These are phyloP conservation scores for Begonia peltatifolia DNA, from an alignment of 306 rosid species.

Conservation along the genomic window DNA sequence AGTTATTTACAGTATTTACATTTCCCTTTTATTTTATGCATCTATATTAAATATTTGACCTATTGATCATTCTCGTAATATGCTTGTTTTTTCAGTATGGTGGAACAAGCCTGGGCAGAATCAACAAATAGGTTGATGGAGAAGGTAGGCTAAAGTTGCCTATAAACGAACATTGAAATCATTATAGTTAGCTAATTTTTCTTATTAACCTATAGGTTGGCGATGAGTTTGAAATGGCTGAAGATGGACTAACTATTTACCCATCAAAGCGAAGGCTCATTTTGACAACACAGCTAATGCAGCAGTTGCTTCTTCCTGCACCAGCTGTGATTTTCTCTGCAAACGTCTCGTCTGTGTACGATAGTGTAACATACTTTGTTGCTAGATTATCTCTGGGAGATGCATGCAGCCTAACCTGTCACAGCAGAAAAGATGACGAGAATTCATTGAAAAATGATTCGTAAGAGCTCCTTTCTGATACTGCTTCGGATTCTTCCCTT, in stretches of 20 bases:
- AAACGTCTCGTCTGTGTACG: constrained; percentile 23
- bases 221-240: constrained; percentile 22
- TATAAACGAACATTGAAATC: background rate
- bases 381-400: constrained; percentile 28
- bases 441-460: constrained; percentile 7
- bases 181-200: constrained; percentile 1
- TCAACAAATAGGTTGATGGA: constrained; percentile 26
- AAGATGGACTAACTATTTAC: constrained; percentile 14
- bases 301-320: constrained; percentile 34
- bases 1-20: no score
- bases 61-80: background rate
- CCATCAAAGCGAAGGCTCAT: constrained; percentile 37
- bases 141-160: constrained; percentile 17
- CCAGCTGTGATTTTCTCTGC: constrained; percentile 26
- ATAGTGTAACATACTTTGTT: constrained; percentile 22
- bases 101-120: constrained; percentile 36
- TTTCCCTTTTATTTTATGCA: no score
- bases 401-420: constrained; percentile 32
- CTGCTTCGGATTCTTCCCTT: no score
- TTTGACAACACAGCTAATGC: constrained; percentile 30
- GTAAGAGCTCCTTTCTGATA: constrained; percentile 19
- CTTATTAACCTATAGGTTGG: constrained; percentile 23
- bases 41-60: background rate
- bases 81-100: constrained; percentile 14
- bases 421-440: constrained; percentile 9